Evolutionary conservation across 805 yeast species (phyloP).

Genomic region (Ogataea nonfermentans): DNA sequence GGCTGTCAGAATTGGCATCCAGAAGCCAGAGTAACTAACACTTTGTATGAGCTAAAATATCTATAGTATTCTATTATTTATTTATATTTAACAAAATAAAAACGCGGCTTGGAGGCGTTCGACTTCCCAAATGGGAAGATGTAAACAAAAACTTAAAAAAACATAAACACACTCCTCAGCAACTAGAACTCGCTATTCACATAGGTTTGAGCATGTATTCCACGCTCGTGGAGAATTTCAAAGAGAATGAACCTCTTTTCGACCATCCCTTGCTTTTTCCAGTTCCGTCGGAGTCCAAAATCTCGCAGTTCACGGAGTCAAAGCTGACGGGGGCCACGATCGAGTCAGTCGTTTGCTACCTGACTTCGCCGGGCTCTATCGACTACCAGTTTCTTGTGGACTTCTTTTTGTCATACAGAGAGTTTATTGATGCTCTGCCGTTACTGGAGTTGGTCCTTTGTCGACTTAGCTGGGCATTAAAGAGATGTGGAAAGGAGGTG

Average conservation of each 20-base stretch:
- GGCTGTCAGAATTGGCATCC: conserved; percentile 57
- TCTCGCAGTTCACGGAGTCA: conserved; percentile 25
- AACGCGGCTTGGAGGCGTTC: background rate
- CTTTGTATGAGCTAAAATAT: background rate
- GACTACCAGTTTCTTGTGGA: conserved; percentile 81
- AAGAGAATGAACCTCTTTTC: conserved; percentile 34
- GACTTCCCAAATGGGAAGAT: conserved; percentile 1
- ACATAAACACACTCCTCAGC: conserved; percentile 1
- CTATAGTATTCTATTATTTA: background rate
- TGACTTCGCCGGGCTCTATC: conserved; percentile 70
- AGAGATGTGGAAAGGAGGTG: background rate
- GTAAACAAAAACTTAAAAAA: conserved; percentile 7
- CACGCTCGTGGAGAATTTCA: conserved; percentile 28
- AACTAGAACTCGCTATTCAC: too few species aligned
- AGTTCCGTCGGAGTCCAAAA: conserved; percentile 33
- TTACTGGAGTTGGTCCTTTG: conserved; percentile 60
- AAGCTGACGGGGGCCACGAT: conserved; percentile 29
- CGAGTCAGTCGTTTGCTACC: conserved; percentile 50
- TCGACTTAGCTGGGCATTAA: conserved; percentile 66
- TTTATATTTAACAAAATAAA: too few species aligned
- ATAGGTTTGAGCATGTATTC: conserved; percentile 7
- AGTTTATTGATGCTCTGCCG: conserved; percentile 57
- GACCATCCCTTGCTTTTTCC: conserved; percentile 34
- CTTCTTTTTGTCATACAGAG: conserved; percentile 80
- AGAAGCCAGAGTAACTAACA: conserved; percentile 25